These are phyloP conservation scores for Ensete ventricosum DNA, from an alignment of 176 grass and related monocot genomes.

Conservation along the genomic window DNA sequence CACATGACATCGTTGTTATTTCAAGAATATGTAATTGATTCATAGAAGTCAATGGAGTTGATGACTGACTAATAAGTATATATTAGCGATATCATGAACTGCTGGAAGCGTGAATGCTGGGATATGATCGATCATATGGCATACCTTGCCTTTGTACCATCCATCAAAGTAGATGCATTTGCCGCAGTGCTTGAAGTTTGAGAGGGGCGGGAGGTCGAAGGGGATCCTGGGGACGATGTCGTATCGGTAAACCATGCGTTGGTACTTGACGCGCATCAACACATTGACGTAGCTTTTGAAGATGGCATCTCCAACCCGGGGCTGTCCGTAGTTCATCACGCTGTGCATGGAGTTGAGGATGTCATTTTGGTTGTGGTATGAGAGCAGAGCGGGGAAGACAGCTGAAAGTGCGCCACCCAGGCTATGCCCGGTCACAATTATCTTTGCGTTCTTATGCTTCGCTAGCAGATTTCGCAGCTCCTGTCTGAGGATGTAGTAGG, in stretches of 20 bases:
- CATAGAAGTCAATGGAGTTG: background rate
- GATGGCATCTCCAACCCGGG: constrained; percentile 45
- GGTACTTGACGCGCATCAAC: constrained; percentile 3
- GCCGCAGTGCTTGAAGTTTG: constrained; percentile 39
- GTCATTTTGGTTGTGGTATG: constrained; percentile 36
- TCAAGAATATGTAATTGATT: background rate
- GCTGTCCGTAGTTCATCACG: constrained; percentile 65
- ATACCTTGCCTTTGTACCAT: constrained; percentile 38
- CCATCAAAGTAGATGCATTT: constrained; percentile 56
- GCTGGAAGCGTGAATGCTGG: too few species aligned
- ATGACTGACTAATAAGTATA: background rate
- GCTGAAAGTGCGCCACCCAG: constrained; percentile 70
- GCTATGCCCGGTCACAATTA: constrained; percentile 74
- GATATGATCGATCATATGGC: too few species aligned
- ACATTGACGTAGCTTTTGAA: constrained; percentile 26
- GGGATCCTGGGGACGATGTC: constrained; percentile 64
- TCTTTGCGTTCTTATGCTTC: constrained; percentile 32
- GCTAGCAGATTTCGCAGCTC: constrained; percentile 26
- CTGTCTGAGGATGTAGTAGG: constrained; percentile 73
- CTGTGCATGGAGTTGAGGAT: constrained; percentile 21
- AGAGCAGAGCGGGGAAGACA: constrained; percentile 54
- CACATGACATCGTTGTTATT: background rate
- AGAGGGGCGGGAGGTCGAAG: constrained; percentile 34
- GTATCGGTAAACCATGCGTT: constrained; percentile 66
- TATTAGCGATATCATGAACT: too few species aligned